Evolutionary conservation across 179 eudicot species (phyloP), one percentile per base, ranked within the genome.

Genomic region (Camellia oleifera): DNA sequence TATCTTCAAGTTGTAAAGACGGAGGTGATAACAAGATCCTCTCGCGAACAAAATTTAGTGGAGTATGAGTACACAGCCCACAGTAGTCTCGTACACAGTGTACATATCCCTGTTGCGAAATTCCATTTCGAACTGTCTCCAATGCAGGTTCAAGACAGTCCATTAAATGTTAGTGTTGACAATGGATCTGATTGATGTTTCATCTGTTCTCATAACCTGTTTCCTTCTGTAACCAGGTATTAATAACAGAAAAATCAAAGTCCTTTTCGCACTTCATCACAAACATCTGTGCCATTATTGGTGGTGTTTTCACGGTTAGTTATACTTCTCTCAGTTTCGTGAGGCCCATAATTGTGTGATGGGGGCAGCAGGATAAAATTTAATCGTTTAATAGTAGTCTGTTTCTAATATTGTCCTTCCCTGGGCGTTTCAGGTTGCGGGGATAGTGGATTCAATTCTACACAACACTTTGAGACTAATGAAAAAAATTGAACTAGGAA

Each of bases 61-160:
- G 98, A 91, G 86, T 90, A 94, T 45, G 99, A 94, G 88, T 96
- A 94, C 85, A 94, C 98, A 17, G 97, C 99, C 1, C 99, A 96
- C 82, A 96, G 99, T 77, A 94, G 98, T 84, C 89, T 89, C 85
- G 79, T 86, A 57, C 98, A 92, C 79, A 93, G 97, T 82, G 77
- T 75, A 46, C 64, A 88, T 65, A 80, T 96, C 75, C 99, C 99
- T 26, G 97, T 83, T n/a, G 89, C 96, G 12, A 94, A 92, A 85
- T 96, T 96, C 83, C 98, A 94, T 81, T 92, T 87, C 77, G 97
- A 90, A 83, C 91, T 82, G 56, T 96, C 99, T 18, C 96, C 99
- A 9, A 96, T 96, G 99, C 99, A 96, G 99, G 99, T 94, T 60
- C 12, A 15, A 15, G 40, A 76, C 20, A 53, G 17, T 69, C 66